Conservation (phyloP, 1,139 yeast genomes). For the Nematodospora anomalae region DNA sequence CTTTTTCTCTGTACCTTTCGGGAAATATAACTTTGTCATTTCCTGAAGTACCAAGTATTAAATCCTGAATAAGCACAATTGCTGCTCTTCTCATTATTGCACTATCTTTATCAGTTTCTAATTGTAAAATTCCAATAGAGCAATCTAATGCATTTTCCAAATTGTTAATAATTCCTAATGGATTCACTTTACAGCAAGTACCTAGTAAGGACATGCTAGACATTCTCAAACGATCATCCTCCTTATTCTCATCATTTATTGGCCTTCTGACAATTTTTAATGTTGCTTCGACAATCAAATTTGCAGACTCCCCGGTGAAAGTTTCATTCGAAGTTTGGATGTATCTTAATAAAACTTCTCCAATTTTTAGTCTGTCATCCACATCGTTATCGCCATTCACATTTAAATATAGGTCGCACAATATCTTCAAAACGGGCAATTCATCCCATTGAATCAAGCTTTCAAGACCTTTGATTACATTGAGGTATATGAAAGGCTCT, state of each 20-base stretch:
- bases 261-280: slow-evolving; percentile 39
- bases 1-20: slow-evolving; percentile 40
- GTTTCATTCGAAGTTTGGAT: slow-evolving; percentile 51
- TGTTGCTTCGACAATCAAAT: slow-evolving; percentile 29
- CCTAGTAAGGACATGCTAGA: slow-evolving; percentile 86
- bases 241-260: slow-evolving; percentile 22
- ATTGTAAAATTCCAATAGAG: slow-evolving; percentile 67
- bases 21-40: slow-evolving; percentile 53
- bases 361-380: slow-evolving; percentile 72
- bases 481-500: slow-evolving; percentile 85
- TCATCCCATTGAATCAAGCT: slow-evolving; percentile 51
- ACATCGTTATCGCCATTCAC: slow-evolving; percentile 30
- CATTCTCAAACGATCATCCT: slow-evolving; percentile 69
- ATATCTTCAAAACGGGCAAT: slow-evolving; percentile 34
- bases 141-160: slow-evolving; percentile 68
- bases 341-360: slow-evolving; percentile 73
- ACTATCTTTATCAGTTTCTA: slow-evolving; percentile 48
- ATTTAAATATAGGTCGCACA: slow-evolving; percentile 45
- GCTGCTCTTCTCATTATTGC: slow-evolving; percentile 75
- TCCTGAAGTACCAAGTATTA: slow-evolving; percentile 48
- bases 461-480: slow-evolving; percentile 76
- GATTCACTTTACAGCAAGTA: slow-evolving; percentile 57
- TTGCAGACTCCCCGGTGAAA: slow-evolving; percentile 41
- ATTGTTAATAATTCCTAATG: slow-evolving; percentile 49
- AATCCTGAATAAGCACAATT: slow-evolving; percentile 64